These are phyloP conservation scores for Boletus rufocinnamomeus DNA, from an alignment of 768 basidiomycete species.

Conservation along the genomic window DNA sequence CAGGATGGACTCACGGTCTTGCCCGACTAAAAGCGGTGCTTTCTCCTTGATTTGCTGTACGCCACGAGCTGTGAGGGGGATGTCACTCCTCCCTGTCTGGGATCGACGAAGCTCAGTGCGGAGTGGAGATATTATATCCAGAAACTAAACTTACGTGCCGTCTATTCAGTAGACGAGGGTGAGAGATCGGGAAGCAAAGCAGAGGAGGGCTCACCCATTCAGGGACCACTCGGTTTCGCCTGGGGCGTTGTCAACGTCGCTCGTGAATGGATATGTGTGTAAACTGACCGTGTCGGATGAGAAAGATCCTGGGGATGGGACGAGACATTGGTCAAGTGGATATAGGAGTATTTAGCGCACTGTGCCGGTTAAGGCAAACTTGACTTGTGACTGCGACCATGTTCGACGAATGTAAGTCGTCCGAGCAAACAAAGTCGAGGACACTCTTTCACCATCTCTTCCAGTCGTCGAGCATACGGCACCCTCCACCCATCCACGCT, in stretches of 20 bases:
- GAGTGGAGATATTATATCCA: not conserved
- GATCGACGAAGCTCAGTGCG: constrained; percentile 2
- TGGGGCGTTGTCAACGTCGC: constrained; percentile 30
- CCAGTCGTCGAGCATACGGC: constrained; percentile 87
- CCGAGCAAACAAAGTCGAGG: not conserved
- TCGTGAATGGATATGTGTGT: not conserved
- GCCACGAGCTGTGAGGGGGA: constrained; percentile 80
- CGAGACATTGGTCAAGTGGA: constrained; percentile 32
- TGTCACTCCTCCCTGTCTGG: constrained; percentile 86
- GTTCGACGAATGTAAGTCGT: constrained; percentile 67
- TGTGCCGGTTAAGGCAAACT: constrained; percentile 3
- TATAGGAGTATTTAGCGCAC: not conserved
- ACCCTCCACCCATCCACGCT: constrained; percentile 42
- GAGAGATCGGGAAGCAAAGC: not conserved
- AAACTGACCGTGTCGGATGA: constrained; percentile 72
- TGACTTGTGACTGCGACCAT: constrained; percentile 37
- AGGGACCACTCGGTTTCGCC: constrained; percentile 95
- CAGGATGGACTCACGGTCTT: constrained; percentile 59
- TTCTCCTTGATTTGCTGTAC: constrained; percentile 67
- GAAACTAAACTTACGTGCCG: constrained; percentile 53
- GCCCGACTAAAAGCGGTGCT: constrained; percentile 69
- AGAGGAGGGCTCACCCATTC: constrained; percentile 58
- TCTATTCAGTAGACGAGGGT: constrained; percentile 36
- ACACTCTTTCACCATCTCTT: constrained; percentile 3
- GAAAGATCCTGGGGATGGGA: constrained; percentile 72